phyloP scores from a whole-genome alignment of 1,284 basidiomycete species.

The Ganoderma boninense region DNA sequence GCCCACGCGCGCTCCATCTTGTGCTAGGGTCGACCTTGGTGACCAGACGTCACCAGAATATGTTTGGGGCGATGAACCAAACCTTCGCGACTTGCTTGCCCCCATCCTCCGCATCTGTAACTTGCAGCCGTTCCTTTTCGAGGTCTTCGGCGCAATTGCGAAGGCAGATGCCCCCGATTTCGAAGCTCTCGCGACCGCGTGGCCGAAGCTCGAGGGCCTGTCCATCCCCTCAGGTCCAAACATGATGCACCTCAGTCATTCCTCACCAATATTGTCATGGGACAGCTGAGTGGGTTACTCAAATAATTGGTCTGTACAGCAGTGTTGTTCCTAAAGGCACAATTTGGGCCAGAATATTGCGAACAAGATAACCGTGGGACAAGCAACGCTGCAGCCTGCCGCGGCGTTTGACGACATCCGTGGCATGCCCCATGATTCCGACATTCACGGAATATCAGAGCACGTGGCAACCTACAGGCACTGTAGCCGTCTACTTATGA shows the following conservation, averaged over 20 bases:
- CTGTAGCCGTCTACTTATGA: too few relatives aligned
- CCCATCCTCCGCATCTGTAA: background rate
- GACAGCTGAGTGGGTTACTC: too few relatives aligned
- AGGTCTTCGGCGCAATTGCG: background rate
- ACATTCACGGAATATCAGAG: too few relatives aligned
- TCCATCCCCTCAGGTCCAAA: background rate
- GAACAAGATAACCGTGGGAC: too few relatives aligned
- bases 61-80: background rate
- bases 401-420: too few relatives aligned
- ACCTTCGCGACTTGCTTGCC: background rate
- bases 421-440: too few relatives aligned
- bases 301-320: background rate
- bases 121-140: background rate
- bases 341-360: too few relatives aligned
- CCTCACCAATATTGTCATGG: background rate
- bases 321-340: background rate
- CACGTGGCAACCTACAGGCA: too few relatives aligned
- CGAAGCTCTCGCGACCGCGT: background rate
- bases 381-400: too few relatives aligned
- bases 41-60: background rate
- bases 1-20: background rate
- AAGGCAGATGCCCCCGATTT: background rate
- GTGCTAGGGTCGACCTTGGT: too few relatives aligned
- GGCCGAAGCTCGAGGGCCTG: background rate
- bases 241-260: background rate